Base-by-base conservation (phyloP, 129 eudicot species). In the Chrysanthemum seticuspe region DNA sequence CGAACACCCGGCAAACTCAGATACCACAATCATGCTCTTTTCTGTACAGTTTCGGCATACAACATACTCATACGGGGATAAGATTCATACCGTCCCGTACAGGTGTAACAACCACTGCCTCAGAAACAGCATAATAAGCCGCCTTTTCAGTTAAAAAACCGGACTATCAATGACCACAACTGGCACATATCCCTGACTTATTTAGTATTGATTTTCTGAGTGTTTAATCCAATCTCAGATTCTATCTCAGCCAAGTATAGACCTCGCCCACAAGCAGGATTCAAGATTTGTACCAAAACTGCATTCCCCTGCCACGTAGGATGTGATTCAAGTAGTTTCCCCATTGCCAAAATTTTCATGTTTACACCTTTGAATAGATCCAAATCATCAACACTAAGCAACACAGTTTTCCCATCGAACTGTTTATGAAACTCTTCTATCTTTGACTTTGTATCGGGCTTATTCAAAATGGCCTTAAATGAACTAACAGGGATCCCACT, bases 51-150 rank as follows among this genome's bases (percentile, higher is more conserved):
- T 83, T 79, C 93, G 74, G 62, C 93, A 84, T 2, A 87, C 84
- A 13, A 87, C 77, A 47, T 87, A 87, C 71, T 87, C 88, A 31
- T 87, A 87, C 2, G 93, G 93, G 93, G 3, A 83, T 85, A 5
- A 87, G 72, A 65, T 87, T 87, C 92, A 87, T 87, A n/a, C 92
- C 92, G 48, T 87, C 92, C 44, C 92, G 70, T 11, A 87, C 82
- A 16, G 93, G 85, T 13, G 87, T 87, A 11, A 87, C 89, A 44
- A 84, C 58, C 13, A 80, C 86, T 69, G 89, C 87, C 65, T 84
- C 93, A 0, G 93, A 87, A 23, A 87, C 59, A 4, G 85, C 77
- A 51, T 84, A 87, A 68, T 84, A 87, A 0, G 93, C 89, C 29
- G 85, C 87, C 51, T 83, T 78, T 75, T 83, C 87, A 40, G 65